Percentiles rank a stretch among this genome's conserved stretches.
Conservation (phyloP, 306 rosid species). For the Luffa aegyptiaca region DNA sequence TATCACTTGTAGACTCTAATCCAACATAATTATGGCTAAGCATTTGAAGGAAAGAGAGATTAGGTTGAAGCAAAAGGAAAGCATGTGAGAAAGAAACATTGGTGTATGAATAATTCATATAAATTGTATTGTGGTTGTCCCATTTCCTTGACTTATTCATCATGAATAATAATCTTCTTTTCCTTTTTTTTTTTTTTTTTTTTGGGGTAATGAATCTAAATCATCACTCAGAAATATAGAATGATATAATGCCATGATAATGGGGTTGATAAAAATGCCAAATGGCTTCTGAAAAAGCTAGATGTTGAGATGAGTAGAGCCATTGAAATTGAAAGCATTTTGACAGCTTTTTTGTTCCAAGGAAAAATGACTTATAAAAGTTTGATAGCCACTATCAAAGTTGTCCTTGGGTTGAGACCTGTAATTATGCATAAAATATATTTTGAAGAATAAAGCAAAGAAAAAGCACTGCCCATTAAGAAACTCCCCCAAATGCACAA, state of each 20-base stretch:
- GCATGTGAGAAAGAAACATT: constrained; percentile 11
- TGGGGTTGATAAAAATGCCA: constrained; percentile 59
- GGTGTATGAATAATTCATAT: not conserved
- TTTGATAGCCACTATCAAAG: constrained; percentile 73
- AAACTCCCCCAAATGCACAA: constrained; percentile 34
- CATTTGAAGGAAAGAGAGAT: not conserved
- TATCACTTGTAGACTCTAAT: not conserved
- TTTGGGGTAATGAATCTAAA: constrained; percentile 20
- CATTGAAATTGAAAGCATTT: constrained; percentile 54
- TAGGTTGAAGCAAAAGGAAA: not conserved
- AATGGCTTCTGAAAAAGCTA: constrained; percentile 31
- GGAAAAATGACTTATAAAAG: constrained; percentile 32
- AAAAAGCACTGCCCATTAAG: constrained; percentile 34
- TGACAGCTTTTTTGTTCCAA: constrained; percentile 40
- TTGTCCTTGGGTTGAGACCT: constrained; percentile 31
- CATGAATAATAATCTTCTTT: constrained; percentile 7
- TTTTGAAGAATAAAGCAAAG: constrained; percentile 50
- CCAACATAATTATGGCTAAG: not conserved
- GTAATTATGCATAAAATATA: constrained; percentile 8
- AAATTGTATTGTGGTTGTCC: constrained; percentile 1
- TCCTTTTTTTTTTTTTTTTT: constrained; percentile 8
- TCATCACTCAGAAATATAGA: constrained; percentile 4
- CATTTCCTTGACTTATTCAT: not conserved
- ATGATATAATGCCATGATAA: constrained; percentile 35
- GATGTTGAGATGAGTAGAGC: constrained; percentile 43